Evolutionary conservation across 768 basidiomycete genomes (phyloP).

Genomic region (Naganishia randhawae): DNA sequence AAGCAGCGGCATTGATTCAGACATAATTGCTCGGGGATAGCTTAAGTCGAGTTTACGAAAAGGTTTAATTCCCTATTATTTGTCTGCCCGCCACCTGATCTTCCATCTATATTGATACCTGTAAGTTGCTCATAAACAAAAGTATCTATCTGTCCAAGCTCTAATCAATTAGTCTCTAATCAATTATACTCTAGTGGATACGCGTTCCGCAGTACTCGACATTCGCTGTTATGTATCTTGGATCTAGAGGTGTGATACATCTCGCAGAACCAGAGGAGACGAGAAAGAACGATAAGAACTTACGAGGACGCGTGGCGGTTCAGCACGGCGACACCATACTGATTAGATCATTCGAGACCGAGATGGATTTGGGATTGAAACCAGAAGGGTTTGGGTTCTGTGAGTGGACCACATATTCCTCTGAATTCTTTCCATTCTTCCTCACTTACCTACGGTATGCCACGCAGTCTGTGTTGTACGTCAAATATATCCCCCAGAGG

Average conservation of each 20-base stretch:
- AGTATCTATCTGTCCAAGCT: background rate
- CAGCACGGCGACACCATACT: conserved; percentile 46
- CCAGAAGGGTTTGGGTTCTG: conserved; percentile 39
- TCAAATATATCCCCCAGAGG: conserved; percentile 32
- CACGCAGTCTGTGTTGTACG: conserved; percentile 41
- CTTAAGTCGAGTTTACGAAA: background rate
- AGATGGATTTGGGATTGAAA: conserved; percentile 34
- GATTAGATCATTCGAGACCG: conserved; percentile 30
- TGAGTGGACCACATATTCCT: conserved; percentile 27
- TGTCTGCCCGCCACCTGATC: conserved; percentile 33
- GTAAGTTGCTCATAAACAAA: conserved; percentile 26
- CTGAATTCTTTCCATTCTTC: background rate
- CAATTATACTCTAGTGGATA: conserved; percentile 15
- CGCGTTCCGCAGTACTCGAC: conserved; percentile 15
- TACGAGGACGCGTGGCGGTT: conserved; percentile 24
- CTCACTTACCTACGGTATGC: background rate
- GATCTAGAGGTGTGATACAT: conserved; percentile 29
- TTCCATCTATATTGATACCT: conserved; percentile 29
- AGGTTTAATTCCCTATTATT: conserved; percentile 44
- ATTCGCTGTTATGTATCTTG: conserved; percentile 38
- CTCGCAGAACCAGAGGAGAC: background rate
- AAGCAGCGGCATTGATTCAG: conserved; percentile 17
- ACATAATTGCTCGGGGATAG: background rate
- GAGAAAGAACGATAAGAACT: background rate
- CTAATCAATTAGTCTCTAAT: no score